Evolutionary conservation across 2,329 filamentous ascomycete species (phyloP), one percentile per base, ranked within the genome.

Genomic region (Exophiala viscosa): DNA sequence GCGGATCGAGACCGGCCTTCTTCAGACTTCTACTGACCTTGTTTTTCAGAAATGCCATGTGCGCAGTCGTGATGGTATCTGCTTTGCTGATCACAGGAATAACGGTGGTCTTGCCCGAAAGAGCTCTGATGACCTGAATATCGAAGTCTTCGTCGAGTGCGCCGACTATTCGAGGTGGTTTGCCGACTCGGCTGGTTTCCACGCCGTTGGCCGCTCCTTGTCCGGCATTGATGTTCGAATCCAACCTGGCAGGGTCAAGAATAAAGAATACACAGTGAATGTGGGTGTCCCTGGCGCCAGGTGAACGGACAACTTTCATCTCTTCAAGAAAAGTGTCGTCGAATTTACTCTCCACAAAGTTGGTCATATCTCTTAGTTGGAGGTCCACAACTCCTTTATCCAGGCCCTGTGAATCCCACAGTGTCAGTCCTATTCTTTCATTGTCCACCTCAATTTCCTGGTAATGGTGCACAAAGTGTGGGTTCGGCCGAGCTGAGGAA

Each of bases 291-390:
- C 90, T 88, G 60, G 89, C 87, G 50, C 91, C 92, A 20, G 93
- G 92, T 48, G 91, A 90, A 64, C 93, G 87, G 57, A 96, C 80
- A 42, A 99, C 91, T 76, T 96, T 97, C 81, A 95, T 95, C 76
- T 99, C 93, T 73, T 99, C 93, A 44, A 84, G 84, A 68, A 99
- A 95, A 0, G 93, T 97, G 66, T 99, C 93, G 69, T 99, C 92
- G 63, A 99, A 99, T 71, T 97, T 97, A 76, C 87, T 92, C 76
- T 99, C 93, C 54, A 99, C 77, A 73, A 99, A 99, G 7, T 86
- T 81, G 32, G 87, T 86, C 77, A 97, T 91, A 68, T 95, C 90
- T 56, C 91, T 84, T 60, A 99, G 77, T 71, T 99, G 93, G 60
- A 97, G 81, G 69, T 97, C 93, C 46, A 96, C 90, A 33, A 97